Percentiles rank a stretch among this genome's conserved stretches.
Evolutionary conservation across 345 rosid species (phyloP).

Genomic region (Ceriops zippeliana): DNA sequence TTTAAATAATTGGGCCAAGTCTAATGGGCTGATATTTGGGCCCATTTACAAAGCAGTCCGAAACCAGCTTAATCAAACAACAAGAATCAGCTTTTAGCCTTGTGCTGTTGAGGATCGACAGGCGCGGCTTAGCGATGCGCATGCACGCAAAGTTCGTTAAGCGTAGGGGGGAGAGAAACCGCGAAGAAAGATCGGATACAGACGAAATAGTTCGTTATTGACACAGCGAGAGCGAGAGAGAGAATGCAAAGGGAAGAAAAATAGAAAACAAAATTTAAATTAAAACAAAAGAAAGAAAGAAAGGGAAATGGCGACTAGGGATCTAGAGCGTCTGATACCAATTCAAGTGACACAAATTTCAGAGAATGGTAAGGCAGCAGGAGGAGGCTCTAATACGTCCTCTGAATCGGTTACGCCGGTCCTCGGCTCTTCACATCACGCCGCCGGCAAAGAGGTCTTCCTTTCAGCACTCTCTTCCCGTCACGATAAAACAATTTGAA

Average conservation of each 20-base stretch:
- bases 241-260: too few species aligned
- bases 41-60: too few species aligned
- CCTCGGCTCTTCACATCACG: conserved; percentile 36
- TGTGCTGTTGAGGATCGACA: too few species aligned
- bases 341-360: conserved; percentile 13
- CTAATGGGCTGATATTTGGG: too few species aligned
- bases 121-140: too few species aligned
- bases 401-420: conserved; percentile 36
- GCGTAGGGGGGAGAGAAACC: background rate
- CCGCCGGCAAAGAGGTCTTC: conserved; percentile 52
- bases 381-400: conserved; percentile 24
- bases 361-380: conserved; percentile 2
- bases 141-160: conserved; percentile 6
- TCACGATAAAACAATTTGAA: too few species aligned
- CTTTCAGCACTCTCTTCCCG: background rate
- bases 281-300: background rate
- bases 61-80: too few species aligned
- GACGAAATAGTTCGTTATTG: too few species aligned
- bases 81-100: too few species aligned
- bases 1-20: too few species aligned
- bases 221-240: too few species aligned
- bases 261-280: too few species aligned
- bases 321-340: conserved; percentile 50
- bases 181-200: background rate
- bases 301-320: conserved; percentile 12